Evolutionary conservation across 106 monocot species (phyloP).

Genomic region (Xerophyta viscosa): DNA sequence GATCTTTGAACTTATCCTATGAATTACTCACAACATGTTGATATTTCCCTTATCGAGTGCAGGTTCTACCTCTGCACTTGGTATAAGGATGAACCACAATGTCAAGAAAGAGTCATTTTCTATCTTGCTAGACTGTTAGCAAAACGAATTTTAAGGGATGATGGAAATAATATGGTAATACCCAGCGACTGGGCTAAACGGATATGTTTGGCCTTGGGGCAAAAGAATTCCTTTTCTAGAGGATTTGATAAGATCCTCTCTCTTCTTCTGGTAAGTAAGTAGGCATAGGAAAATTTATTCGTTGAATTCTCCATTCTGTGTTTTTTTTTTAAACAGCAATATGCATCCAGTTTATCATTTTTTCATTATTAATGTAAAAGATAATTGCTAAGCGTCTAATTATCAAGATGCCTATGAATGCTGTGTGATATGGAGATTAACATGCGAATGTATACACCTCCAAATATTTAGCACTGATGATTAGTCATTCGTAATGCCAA

Average conservation of each 20-base stretch:
- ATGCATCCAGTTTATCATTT: too few relatives aligned
- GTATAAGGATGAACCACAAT: constrained; percentile 75
- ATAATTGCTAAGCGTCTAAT: too few relatives aligned
- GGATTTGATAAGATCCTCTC: constrained; percentile 94
- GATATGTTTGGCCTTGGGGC: constrained; percentile 74
- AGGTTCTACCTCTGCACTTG: constrained; percentile 94
- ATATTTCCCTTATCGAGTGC: constrained; percentile 15
- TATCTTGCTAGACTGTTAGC: constrained; percentile 77
- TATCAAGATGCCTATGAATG: too few relatives aligned
- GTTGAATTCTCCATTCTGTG: too few relatives aligned
- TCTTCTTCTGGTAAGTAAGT: constrained; percentile 61
- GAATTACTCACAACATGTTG: background rate
- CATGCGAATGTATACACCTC: too few relatives aligned
- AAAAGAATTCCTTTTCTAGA: constrained; percentile 86
- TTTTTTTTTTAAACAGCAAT: too few relatives aligned
- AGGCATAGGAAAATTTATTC: too few relatives aligned
- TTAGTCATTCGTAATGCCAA: too few relatives aligned
- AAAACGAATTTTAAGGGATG: constrained; percentile 69
- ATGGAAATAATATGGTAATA: constrained; percentile 31
- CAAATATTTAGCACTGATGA: too few relatives aligned
- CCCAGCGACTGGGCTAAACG: constrained; percentile 77
- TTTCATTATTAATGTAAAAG: too few relatives aligned
- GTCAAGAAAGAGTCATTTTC: constrained; percentile 52
- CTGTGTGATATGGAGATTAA: too few relatives aligned
- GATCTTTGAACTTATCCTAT: background rate